phyloP scores from a whole-genome alignment of 768 basidiomycete species.

The Suillus subluteus region DNA sequence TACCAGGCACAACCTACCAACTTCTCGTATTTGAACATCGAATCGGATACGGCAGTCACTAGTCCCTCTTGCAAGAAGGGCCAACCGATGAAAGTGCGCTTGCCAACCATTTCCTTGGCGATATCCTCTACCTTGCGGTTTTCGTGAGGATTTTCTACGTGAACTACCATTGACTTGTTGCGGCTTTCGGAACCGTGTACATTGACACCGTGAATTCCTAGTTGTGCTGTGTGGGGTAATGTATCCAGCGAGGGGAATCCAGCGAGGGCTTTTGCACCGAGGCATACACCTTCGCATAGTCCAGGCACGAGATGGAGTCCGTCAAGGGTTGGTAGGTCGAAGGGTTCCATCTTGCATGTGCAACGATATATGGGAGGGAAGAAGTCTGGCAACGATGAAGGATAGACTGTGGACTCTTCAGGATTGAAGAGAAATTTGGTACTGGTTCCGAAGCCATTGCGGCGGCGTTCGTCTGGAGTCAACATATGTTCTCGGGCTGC shows the following conservation, averaged over 20 bases:
- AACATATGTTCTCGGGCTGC: conserved; percentile 80
- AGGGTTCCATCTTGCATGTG: conserved; percentile 78
- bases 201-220: conserved; percentile 90
- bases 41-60: conserved; percentile 86
- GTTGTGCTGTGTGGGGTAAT: conserved; percentile 71
- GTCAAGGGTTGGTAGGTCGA: conserved; percentile 83
- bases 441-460: conserved; percentile 83
- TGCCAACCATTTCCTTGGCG: conserved; percentile 74
- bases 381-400: conserved; percentile 92
- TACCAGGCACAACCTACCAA: conserved; percentile 54
- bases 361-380: conserved; percentile 88
- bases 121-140: conserved; percentile 68
- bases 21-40: conserved; percentile 85
- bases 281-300: conserved; percentile 84
- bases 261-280: conserved; percentile 85
- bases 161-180: conserved; percentile 93
- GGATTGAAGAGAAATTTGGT: conserved; percentile 77
- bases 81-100: conserved; percentile 84
- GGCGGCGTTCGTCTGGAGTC: conserved; percentile 68
- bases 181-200: conserved; percentile 89
- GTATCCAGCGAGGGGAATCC: conserved; percentile 97
- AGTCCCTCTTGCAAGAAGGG: conserved; percentile 93
- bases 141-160: conserved; percentile 78
- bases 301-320: conserved; percentile 88
- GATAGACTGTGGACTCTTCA: conserved; percentile 67